Evolutionary conservation across 1,284 basidiomycete species (phyloP), one percentile per base, ranked within the genome.

Genomic region (Ganoderma multipileum): DNA sequence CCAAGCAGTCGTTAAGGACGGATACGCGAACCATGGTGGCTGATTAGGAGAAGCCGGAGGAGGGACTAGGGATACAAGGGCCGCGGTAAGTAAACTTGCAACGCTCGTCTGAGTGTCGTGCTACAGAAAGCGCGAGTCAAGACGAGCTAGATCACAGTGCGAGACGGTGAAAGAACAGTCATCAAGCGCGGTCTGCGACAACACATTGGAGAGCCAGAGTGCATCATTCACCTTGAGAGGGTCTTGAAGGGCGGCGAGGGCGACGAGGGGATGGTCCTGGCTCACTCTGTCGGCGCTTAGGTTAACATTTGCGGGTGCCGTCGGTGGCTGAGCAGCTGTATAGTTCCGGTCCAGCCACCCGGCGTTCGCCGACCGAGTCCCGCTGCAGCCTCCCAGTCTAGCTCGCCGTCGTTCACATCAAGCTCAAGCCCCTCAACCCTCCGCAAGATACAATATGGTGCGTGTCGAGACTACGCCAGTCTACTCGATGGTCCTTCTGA

Each of bases 1-100:
- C 88, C 70, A 94, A 84, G 86, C 92, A 94, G 84, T 95, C 94
- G 80, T 95, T 95, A 89, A 95, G 84, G 77, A 95, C 93, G 75
- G 93, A 95, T 64, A 94, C 86, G 84, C 93, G 93, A 79, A 95
- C 93, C 93, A 95, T 95, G 82, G 83, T 88, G 68, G 69, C 72
- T 66, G 66, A 66, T 66, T 36, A 71, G 65, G 64, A 67, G 60
- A 54, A 66, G 67, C 73, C 69, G 74, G 67, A n/a, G 68, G 71
- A 72, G 67, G 68, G 74, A 74, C 76, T 79, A 73, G 63, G 66
- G 62, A 71, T 68, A 67, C 67, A 71, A 68, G 72, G 63, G 73
- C 38, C 58, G 64, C 68, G 73, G 69, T 72, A 77, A 78, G 79
- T 83, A 76, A 81, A 77, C 73, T 79, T 79, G 81, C 61, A 65